phyloP scores from a whole-genome alignment of 208 protist species.

The Leishmania martiniquensis region DNA sequence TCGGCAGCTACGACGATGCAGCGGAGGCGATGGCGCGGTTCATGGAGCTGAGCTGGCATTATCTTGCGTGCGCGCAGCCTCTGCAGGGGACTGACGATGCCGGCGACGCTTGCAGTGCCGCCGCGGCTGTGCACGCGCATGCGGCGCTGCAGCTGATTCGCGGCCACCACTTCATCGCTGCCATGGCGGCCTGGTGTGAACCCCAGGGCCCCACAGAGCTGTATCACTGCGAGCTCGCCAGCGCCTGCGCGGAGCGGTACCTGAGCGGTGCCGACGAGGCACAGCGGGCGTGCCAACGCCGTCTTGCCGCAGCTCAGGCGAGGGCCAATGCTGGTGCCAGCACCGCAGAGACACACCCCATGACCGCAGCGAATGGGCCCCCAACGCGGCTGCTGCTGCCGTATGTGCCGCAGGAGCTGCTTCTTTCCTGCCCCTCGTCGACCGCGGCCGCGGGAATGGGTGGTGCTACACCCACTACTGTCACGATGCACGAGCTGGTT shows the following conservation, averaged over 20 bases:
- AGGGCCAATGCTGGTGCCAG: conserved; percentile 4
- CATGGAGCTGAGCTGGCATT: conserved; percentile 62
- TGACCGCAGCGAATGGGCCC: neutral
- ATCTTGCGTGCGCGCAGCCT: conserved; percentile 28
- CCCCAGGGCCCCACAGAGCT: conserved; percentile 38
- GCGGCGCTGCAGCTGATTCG: conserved; percentile 66
- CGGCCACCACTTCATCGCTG: conserved; percentile 76
- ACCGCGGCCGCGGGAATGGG: neutral
- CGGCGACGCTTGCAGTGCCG: neutral
- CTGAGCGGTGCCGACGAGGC: conserved; percentile 23
- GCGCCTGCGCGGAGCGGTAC: conserved; percentile 65
- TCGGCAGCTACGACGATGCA: conserved; percentile 72
- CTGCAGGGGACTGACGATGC: neutral
- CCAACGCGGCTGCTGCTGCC: conserved; percentile 14
- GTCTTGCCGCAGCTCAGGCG: conserved; percentile 41
- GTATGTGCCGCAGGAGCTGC: conserved; percentile 22
- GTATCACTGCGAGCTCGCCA: conserved; percentile 81
- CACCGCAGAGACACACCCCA: neutral
- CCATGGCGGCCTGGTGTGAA: conserved; percentile 69
- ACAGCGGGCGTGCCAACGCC: conserved; percentile 41
- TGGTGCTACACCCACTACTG: neutral
- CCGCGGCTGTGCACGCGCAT: conserved; percentile 8
- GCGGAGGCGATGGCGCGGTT: conserved; percentile 75
- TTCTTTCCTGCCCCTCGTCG: conserved; percentile 5
- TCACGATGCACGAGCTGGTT: conserved; percentile 16